Percentiles rank a stretch among this genome's conserved stretches.
Evolutionary conservation across 176 grass and related monocot species (phyloP).

Genomic region (Tillandsia fasciculata): DNA sequence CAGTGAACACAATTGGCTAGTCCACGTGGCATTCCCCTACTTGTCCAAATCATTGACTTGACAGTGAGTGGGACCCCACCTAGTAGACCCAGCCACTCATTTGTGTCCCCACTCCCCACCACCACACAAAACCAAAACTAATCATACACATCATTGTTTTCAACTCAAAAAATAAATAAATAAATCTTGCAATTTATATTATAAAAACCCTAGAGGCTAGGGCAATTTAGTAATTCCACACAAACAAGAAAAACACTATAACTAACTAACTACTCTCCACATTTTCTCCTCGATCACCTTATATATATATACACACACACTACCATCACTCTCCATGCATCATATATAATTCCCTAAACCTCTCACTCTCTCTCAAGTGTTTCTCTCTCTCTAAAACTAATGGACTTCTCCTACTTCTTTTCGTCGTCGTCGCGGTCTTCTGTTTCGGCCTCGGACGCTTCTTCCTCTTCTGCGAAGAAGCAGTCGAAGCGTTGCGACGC

Average conservation of each 20-base stretch:
- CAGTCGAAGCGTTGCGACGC: conserved; percentile 49
- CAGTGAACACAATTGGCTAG: too few species aligned
- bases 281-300: too few species aligned
- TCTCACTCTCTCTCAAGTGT: not conserved
- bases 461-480: conserved; percentile 32
- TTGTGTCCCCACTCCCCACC: not conserved
- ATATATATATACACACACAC: conserved; percentile 4
- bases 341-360: not conserved
- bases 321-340: not conserved
- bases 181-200: too few species aligned
- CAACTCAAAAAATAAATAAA: too few species aligned
- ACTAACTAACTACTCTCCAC: too few species aligned
- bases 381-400: conserved; percentile 5
- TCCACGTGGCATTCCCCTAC: conserved; percentile 2
- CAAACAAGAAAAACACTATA: too few species aligned
- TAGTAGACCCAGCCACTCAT: too few species aligned
- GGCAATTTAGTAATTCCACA: too few species aligned
- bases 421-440: conserved; percentile 24
- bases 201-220: too few species aligned
- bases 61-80: conserved; percentile 1
- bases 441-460: not conserved
- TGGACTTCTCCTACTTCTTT: conserved; percentile 87
- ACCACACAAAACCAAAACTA: too few species aligned
- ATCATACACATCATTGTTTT: too few species aligned
- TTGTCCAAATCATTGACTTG: conserved; percentile 18